A percentile compares a stretch with the other conserved stretches of the same genome.
Conservation (phyloP, 768 basidiomycete genomes). For the Boletales sp. region DNA sequence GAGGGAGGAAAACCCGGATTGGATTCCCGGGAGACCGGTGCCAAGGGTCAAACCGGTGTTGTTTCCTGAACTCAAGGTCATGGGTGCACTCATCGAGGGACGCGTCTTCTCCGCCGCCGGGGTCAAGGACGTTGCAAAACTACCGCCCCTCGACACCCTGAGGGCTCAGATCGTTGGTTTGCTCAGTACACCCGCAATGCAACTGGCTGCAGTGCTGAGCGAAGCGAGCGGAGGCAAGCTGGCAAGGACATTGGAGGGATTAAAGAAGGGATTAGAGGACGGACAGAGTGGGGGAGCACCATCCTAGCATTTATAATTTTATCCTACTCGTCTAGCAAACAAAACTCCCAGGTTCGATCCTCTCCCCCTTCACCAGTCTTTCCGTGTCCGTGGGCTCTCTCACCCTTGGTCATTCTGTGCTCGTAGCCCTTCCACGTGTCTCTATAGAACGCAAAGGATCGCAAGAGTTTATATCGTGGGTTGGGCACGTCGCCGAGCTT, state of each 20-base stretch:
- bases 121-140: conserved; percentile 60
- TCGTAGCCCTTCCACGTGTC: conserved; percentile 78
- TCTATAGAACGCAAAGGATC: conserved; percentile 79
- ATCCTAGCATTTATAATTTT: conserved; percentile 17
- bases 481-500: conserved; percentile 47
- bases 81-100: conserved; percentile 80
- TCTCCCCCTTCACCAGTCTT: conserved; percentile 72
- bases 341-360: conserved; percentile 91
- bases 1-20: conserved; percentile 58
- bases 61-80: conserved; percentile 64
- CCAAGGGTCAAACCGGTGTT: conserved; percentile 54
- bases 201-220: conserved; percentile 67
- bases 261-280: conserved; percentile 66
- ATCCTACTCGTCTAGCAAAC: conserved; percentile 29
- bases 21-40: conserved; percentile 64
- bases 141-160: conserved; percentile 76
- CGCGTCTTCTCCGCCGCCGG: conserved; percentile 58
- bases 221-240: conserved; percentile 67
- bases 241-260: conserved; percentile 70
- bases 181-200: conserved; percentile 68
- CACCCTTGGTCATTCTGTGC: conserved; percentile 94
- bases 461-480: conserved; percentile 64
- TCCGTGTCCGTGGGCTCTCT: conserved; percentile 58
- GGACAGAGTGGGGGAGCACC: conserved; percentile 22
- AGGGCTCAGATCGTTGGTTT: conserved; percentile 83